Conservation (phyloP, 148 eudicot genomes). For the Chenopodium suecicum region DNA sequence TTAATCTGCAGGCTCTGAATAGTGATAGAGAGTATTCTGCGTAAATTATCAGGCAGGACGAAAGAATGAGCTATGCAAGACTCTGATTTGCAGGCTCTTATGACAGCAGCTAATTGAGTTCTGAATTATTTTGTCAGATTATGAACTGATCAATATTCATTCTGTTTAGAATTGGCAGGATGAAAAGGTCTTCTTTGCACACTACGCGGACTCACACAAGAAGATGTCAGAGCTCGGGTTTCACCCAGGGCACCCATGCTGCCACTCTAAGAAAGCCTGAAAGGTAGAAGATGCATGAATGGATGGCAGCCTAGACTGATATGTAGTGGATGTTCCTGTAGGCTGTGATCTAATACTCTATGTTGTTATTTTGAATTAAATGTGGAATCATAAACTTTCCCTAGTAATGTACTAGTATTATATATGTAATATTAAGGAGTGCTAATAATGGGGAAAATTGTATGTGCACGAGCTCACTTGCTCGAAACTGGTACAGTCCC, state of each 20-base stretch:
- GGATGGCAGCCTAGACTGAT: neutral
- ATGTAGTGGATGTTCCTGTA: neutral
- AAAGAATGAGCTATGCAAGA: no score
- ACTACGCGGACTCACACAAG: conserved; percentile 87
- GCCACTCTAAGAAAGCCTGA: conserved; percentile 13
- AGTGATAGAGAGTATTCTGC: no score
- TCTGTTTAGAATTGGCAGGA: conserved; percentile 42
- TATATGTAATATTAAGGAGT: neutral
- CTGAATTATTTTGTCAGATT: neutral
- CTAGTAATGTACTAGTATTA: neutral
- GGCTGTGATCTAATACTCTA: neutral
- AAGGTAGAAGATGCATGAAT: neutral
- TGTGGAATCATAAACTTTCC: neutral
- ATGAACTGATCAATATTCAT: neutral
- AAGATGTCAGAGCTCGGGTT: conserved; percentile 83
- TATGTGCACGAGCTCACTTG: neutral
- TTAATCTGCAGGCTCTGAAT: no score
- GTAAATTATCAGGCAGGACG: no score
- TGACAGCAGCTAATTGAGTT: neutral
- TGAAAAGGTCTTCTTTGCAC: conserved; percentile 66
- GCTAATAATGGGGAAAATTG: neutral
- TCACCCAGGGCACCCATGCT: conserved; percentile 24
- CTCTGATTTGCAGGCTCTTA: neutral
- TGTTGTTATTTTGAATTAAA: neutral
- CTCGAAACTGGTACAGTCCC: neutral